phyloP scores from a whole-genome alignment of 768 basidiomycete species.

The Tylopilus vinaceipallidus region DNA sequence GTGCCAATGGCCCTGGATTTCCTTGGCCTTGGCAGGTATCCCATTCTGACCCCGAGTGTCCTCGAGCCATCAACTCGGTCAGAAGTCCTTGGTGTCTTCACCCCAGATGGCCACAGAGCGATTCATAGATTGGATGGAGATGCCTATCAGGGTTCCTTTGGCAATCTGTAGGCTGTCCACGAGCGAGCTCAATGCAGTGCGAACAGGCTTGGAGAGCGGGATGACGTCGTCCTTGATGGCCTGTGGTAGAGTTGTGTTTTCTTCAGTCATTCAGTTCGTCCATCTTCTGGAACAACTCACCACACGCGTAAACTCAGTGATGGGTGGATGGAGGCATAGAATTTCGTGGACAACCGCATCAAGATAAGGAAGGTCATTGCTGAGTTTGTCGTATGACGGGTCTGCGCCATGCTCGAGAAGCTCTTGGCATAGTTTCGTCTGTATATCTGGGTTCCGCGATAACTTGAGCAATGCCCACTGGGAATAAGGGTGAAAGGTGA shows the following conservation, averaged over 20 bases:
- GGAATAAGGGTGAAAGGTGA: too few relatives aligned
- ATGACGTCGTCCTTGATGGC: slow-evolving; percentile 54
- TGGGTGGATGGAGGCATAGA: too few relatives aligned
- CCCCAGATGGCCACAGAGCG: slow-evolving; percentile 57
- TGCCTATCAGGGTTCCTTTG: slow-evolving; percentile 45
- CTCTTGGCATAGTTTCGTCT: too few relatives aligned
- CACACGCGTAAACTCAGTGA: slow-evolving; percentile 15
- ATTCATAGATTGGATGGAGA: slow-evolving; percentile 49
- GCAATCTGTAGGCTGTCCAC: slow-evolving; percentile 41
- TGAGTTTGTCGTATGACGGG: slow-evolving; percentile 53
- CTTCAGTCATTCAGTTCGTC: too few relatives aligned
- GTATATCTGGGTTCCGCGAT: too few relatives aligned
- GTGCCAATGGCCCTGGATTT: slow-evolving; percentile 48
- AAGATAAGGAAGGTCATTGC: slow-evolving; percentile 48
- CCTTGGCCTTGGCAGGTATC: slow-evolving; percentile 29
- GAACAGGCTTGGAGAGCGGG: too few relatives aligned
- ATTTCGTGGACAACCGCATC: slow-evolving; percentile 47
- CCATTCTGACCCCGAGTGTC: too few relatives aligned
- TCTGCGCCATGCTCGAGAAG: too few relatives aligned
- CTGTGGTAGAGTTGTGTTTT: too few relatives aligned
- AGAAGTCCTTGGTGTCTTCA: slow-evolving; percentile 50
- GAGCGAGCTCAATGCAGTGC: slow-evolving; percentile 36
- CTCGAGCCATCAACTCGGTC: slow-evolving; percentile 62
- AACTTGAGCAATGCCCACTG: too few relatives aligned
- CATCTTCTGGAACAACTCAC: too few relatives aligned